Evolutionary conservation across 495 filamentous ascomycete genomes (phyloP), one percentile per base, ranked within the genome.

Genomic region (Diplogelasinospora grovesii): DNA sequence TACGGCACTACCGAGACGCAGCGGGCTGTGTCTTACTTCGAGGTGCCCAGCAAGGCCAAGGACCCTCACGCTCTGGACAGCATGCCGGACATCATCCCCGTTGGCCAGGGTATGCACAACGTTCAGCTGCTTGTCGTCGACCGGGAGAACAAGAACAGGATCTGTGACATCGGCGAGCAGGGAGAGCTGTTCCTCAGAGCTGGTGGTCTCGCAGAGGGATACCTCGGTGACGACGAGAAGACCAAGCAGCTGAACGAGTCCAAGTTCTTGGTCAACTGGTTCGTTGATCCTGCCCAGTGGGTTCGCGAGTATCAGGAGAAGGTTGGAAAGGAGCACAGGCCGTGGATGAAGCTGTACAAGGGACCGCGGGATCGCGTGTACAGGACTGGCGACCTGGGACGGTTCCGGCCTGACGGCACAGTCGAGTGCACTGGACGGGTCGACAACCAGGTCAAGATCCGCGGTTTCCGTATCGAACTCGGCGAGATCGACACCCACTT

Each of bases 371-470:
- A 98, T 64, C 70, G 92, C 13, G 60, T 98, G 22, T 96, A 98
- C 56, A 68, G 84, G 5, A 87, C 78, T 22, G 89, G 87, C 19
- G 87, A 94, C 59, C 66, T 95, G 2, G 89, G 87, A 8, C 64
- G 79, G 11, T 93, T 86, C 46, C 75, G 77, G 26, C 73, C 78
- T 3, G 73, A 81, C 35, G 92, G 89, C 26, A 78, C 82, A 48
- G 79, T 85, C 21, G 82, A 83, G 47, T 83, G 77, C 50, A 74
- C 77, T 19, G 89, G 89, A 14, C 78, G 92, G 35, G 84, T 79
- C 8, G 92, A 98, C 53, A 75, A 86, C 50, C 92, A 97, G 52
- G 83, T 95, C 57, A 96, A 96, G 68, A 94, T 97, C 47, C 82
- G 90, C 36, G 90, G 90, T 4, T 96, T 97, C 70, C 74, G 90